Conservation (phyloP, 2,329 filamentous ascomycete species). For the Cadophora malorum region DNA sequence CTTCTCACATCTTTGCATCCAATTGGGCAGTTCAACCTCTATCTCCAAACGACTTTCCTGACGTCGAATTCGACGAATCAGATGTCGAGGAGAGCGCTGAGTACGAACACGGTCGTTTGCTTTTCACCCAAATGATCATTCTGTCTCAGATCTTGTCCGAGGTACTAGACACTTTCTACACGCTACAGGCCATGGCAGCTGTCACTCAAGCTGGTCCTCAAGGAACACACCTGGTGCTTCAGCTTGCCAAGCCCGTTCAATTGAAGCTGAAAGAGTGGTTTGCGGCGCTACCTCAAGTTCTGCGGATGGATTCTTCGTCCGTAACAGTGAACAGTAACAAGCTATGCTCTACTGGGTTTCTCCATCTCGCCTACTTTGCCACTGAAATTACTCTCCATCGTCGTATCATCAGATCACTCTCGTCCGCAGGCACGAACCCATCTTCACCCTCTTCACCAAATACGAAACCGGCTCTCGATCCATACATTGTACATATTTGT, state of each 20-base stretch:
- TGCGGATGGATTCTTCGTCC: slow-evolving; percentile 69
- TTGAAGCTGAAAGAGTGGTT: slow-evolving; percentile 86
- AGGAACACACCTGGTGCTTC: slow-evolving; percentile 75
- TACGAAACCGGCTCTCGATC: slow-evolving; percentile 60
- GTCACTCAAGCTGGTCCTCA: slow-evolving; percentile 70
- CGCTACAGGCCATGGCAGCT: slow-evolving; percentile 74
- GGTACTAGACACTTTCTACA: slow-evolving; percentile 84
- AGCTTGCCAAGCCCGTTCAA: slow-evolving; percentile 81
- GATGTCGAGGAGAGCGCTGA: slow-evolving; percentile 66
- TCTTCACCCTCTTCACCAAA: slow-evolving; percentile 50
- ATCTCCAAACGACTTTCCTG: slow-evolving; percentile 73
- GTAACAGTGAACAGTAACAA: slow-evolving; percentile 50
- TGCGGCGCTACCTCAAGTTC: slow-evolving; percentile 62
- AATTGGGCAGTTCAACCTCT: slow-evolving; percentile 80
- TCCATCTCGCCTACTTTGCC: slow-evolving; percentile 92
- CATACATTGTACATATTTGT: slow-evolving; percentile 89
- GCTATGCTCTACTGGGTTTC: slow-evolving; percentile 71
- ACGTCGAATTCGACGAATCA: slow-evolving; percentile 70
- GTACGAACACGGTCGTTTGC: slow-evolving; percentile 69
- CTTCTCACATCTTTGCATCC: slow-evolving; percentile 72
- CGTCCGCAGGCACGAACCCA: slow-evolving; percentile 51
- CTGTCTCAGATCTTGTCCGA: slow-evolving; percentile 79
- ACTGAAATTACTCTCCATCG: slow-evolving; percentile 93
- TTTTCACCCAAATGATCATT: slow-evolving; percentile 78
- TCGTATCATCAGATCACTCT: slow-evolving; percentile 84